Base-by-base conservation (phyloP, 176 grass and related monocot genomes). In the Cenchrus americanus region DNA sequence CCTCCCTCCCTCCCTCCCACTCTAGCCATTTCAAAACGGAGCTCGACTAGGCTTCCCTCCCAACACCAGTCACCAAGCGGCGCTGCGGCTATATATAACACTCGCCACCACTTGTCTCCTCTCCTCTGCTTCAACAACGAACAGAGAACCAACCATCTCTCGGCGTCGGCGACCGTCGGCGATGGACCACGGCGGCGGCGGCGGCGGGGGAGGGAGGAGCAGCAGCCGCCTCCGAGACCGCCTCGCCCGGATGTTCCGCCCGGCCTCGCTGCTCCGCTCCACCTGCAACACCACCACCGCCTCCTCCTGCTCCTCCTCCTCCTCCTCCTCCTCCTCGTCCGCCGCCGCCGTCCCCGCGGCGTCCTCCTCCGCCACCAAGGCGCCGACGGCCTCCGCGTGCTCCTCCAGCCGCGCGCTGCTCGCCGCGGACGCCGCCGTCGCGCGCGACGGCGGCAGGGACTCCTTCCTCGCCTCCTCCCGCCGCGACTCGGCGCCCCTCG, bases 181-280 rank as follows among this genome's bases (percentile, higher is more conserved):
- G 24, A 86, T 79, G 82, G 27, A 87, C 14, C 72, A 91, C 79
- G 83, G 74, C 11, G 65, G 42, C n/a, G 32, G 32, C 3, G 69
- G 48, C 1, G 76, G 73, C 5, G 42, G 55, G 22, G 73, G 42
- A 43, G 85, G 76, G 2, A 86, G 90, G 78, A 82, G 88, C 37
- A 88, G 75, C 63, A 82, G 93, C 78, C 87, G 84, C 61, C 85
- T 99, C 60, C 84, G 89, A 52, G 89, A 96, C 23, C 77, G 91
- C 12, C 91, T 99, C 13, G 91, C 78, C 23, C 69, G 93, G 77
- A 92, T 99, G 84, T 96, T 99, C 82, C 67, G 92, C n/a, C 82
- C 92, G 12, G 46, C 60, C 18, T 55, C 86, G 51, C 76, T 94
- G 60, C 92, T 91, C 77, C 91, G 91, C 52, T 95, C 87, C 27